Evolutionary conservation across 2,329 filamentous ascomycete species (phyloP).

Genomic region (Colletotrichum sp.): DNA sequence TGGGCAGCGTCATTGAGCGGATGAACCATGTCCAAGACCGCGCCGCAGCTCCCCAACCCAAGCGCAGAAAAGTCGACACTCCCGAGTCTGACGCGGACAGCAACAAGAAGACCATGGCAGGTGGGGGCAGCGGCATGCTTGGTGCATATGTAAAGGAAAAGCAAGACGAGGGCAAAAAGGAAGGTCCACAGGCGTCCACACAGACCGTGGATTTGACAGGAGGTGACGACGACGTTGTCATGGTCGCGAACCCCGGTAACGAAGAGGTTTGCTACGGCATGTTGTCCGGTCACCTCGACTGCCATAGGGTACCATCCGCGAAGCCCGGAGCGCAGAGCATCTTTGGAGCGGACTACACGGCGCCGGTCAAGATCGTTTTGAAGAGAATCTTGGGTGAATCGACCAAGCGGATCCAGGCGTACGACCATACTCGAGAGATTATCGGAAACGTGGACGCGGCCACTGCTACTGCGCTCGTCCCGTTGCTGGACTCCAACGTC

Average conservation of each 20-base stretch:
- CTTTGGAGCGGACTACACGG: conserved; percentile 67
- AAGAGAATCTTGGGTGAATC: conserved; percentile 61
- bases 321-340: conserved; percentile 67
- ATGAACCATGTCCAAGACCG: conserved; percentile 78
- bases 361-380: conserved; percentile 75
- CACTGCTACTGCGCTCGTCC: conserved; percentile 71
- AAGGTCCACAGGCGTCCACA: conserved; percentile 28
- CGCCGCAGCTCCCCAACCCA: conserved; percentile 59
- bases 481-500: conserved; percentile 71
- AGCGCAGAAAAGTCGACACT: conserved; percentile 65
- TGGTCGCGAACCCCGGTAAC: conserved; percentile 63
- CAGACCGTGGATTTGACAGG: conserved; percentile 65
- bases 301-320: conserved; percentile 70
- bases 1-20: conserved; percentile 72
- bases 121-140: conserved; percentile 58
- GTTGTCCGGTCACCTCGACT: conserved; percentile 71
- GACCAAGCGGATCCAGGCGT: conserved; percentile 70
- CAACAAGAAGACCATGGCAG: conserved; percentile 44
- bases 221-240: conserved; percentile 64
- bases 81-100: conserved; percentile 43
- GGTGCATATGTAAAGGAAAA: conserved; percentile 71
- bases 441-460: conserved; percentile 79
- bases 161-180: conserved; percentile 45
- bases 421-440: conserved; percentile 72
- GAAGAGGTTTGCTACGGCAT: conserved; percentile 84